phyloP scores from a whole-genome alignment of 352 stramenopile species.

The Phytophthora melonis region DNA sequence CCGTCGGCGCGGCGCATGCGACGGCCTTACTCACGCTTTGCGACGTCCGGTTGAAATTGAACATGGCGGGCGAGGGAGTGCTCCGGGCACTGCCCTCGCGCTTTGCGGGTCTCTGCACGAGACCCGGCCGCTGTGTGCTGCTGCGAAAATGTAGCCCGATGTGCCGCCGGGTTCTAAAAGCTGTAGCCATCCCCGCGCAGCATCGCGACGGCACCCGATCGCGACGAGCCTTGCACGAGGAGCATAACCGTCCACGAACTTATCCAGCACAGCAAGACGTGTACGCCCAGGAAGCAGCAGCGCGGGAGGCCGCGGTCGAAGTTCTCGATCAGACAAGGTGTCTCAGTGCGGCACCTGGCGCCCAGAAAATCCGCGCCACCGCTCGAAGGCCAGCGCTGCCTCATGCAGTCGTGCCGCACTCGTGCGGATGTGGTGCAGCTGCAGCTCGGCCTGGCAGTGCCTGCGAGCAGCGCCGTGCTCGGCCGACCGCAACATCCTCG shows the following conservation, averaged over 20 bases:
- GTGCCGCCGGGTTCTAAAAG: slow-evolving; percentile 9
- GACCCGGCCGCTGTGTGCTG: slow-evolving; percentile 9
- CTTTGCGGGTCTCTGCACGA: slow-evolving; percentile 10
- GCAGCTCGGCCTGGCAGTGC: too few relatives aligned
- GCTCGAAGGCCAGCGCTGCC: neutral
- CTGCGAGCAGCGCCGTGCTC: too few relatives aligned
- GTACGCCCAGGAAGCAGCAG: neutral
- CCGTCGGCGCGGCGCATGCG: neutral
- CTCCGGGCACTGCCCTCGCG: neutral
- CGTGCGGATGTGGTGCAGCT: neutral
- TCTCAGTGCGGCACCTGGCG: slow-evolving; percentile 23
- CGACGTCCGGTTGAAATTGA: slow-evolving; percentile 36
- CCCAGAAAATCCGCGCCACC: slow-evolving; percentile 12
- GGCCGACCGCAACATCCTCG: slow-evolving; percentile 15
- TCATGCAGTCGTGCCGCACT: too few relatives aligned
- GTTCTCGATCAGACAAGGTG: slow-evolving; percentile 23
- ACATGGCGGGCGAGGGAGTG: slow-evolving; percentile 20
- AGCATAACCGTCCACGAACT: too few relatives aligned
- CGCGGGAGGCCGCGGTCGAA: neutral
- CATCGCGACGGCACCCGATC: neutral
- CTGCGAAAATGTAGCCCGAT: slow-evolving; percentile 8
- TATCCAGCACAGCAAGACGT: neutral
- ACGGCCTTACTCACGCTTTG: slow-evolving; percentile 21
- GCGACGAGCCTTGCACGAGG: neutral
- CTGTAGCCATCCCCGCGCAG: slow-evolving; percentile 13